Evolutionary conservation across 73 alveolate species (phyloP), one percentile per base, ranked within the genome.

Genomic region (Tetrahymena elliotti): DNA sequence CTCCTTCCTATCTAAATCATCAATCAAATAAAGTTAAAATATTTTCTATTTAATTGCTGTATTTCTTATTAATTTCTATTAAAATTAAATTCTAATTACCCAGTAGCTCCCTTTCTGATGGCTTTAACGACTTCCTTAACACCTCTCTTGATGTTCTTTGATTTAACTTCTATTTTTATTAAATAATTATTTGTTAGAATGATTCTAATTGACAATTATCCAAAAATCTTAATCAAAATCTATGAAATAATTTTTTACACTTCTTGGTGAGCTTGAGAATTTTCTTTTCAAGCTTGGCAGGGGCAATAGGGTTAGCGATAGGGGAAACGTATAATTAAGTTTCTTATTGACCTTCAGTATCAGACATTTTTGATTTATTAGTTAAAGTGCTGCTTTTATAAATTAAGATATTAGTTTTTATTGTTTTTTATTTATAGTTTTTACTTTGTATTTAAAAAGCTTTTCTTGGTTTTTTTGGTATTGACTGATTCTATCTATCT

Each of bases 61-160:
- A 9, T 16, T 83, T 93, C 40, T 41, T 18, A n/a, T n/a, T n/a
- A n/a, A n/a, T n/a, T 93, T 22, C 39, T 22, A 15, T 40, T 7
- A 36, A 52, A 27, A 94, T 82, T 6, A 33, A 31, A 2, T 88
- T 40, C 16, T 16, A 35, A 94, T 84, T 95, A 95, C 98, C 98
- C 98, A 40, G 94, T 94, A 38, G 93, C 95, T 41, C 97, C 96
- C 96, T 97, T 98, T 96, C 98, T 94, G 53, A 96, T 94, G 83
- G 98, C 98, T 93, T 98, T 98, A 83, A 96, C 98, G 33, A 98
- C 98, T 94, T 97, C 99, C 97, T 98, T 98, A 53, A 98, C 99
- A 38, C 99, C 99, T 93, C 98, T 95, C 96, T 97, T 98, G 93
- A 98, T 96, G 54, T 94, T 93, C 93, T 97, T 97, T 39, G 93